Base-by-base conservation (phyloP, 345 rosid species). In the Cochlearia excelsa region DNA sequence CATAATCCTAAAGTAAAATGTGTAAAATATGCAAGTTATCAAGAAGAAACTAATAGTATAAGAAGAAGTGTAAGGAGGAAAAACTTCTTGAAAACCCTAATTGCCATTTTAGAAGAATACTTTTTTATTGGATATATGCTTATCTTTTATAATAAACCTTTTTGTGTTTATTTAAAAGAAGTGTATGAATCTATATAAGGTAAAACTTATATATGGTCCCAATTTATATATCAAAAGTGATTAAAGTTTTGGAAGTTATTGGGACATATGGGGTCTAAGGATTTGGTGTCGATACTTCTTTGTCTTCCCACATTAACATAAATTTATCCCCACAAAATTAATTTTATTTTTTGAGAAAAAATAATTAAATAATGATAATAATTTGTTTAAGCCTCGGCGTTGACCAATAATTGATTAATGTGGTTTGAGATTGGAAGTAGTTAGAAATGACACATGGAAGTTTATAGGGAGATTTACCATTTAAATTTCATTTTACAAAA, bases 161-260 rank as follows among this genome's bases (percentile, higher is more conserved):
- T 70, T 70, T 63, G 65, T 70, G 69, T 57, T 70, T 70, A 57
- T 70, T 49, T 70, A 63, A 51, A 64, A 4, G 45, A 70, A 65
- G 51, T 70, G 61, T 48, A 45, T 45, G 75, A 53, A 43, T 70
- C 55, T 51, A 30, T 64, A 54, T 51, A 55, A 68, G 34, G 38
- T 61, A 16, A 16, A 16, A 16, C 23, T 16, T 16, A 16, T 16
- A 16, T 51, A 33, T 39, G 65, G 75, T 45, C 75, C 75, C 65
- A 62, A 10, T 7, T 62, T 43, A 16, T 55, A 69, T 57, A 70
- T 57, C 53, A 51, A 46, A 51, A 63, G 38, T 63, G 59, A 70
- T 55, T 37, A 57, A 41, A 46, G 46, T 64, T 70, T 64, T 70
- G 75, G 75, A 44, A 58, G 75, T 64, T 70, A 64, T 51, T 58